Evolutionary conservation across 2,329 filamentous ascomycete species (phyloP).

Genomic region (Ascocoryne sarcoides): DNA sequence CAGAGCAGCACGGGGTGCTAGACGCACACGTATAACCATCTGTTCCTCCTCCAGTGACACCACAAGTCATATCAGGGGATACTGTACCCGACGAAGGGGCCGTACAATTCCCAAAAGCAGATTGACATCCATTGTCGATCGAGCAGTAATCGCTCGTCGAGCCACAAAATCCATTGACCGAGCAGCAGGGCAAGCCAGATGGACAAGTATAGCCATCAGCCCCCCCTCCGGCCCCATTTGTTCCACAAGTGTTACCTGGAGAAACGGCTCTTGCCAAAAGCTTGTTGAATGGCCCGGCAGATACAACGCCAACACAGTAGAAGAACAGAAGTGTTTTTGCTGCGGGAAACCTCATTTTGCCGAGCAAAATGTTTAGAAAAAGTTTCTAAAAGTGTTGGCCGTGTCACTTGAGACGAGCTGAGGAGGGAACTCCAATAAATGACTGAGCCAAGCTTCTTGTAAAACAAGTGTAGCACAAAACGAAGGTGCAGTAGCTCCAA

Average conservation of each 20-base stretch:
- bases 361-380: no score
- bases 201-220: slow-evolving; percentile 16
- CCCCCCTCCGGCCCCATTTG: slow-evolving; percentile 11
- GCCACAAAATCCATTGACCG: slow-evolving; percentile 28
- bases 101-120: slow-evolving; percentile 13
- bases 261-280: slow-evolving; percentile 9
- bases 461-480: no score
- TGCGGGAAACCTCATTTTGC: no score
- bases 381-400: no score
- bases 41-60: slow-evolving; percentile 10
- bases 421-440: no score
- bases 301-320: background rate
- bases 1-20: slow-evolving; percentile 11
- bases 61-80: slow-evolving; percentile 11
- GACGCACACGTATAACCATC: slow-evolving; percentile 19
- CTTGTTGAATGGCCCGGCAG: slow-evolving; percentile 4
- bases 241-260: slow-evolving; percentile 19
- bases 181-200: slow-evolving; percentile 23
- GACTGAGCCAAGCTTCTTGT: no score
- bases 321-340: no score
- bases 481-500: no score
- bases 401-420: no score
- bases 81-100: slow-evolving; percentile 9
- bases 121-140: slow-evolving; percentile 22
- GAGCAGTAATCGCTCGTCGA: slow-evolving; percentile 24